These are phyloP conservation scores for Hemileia vastatrix DNA, from an alignment of 1,284 basidiomycete genomes.

Conservation along the genomic window DNA sequence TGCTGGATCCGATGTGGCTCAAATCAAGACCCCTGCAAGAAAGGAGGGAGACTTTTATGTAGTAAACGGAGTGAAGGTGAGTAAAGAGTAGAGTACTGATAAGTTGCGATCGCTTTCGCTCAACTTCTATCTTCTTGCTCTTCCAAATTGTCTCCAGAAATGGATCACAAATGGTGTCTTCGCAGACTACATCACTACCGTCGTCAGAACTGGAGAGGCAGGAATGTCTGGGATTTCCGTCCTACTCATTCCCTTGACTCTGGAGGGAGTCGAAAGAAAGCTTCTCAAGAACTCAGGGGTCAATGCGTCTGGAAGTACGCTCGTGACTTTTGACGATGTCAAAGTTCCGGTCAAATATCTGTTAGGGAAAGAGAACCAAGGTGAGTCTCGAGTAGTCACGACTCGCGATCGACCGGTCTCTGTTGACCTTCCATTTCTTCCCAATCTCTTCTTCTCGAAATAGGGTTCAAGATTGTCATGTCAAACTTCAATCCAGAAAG, in stretches of 20 bases:
- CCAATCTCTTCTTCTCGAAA: not conserved
- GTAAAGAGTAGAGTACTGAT: not conserved
- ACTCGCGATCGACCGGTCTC: not conserved
- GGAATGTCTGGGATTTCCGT: slow-evolving; percentile 16
- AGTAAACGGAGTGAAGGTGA: not conserved
- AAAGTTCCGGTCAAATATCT: slow-evolving; percentile 14
- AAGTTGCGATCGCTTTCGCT: not conserved
- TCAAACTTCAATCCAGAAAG: slow-evolving; percentile 23
- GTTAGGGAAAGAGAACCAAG: slow-evolving; percentile 16
- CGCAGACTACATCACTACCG: slow-evolving; percentile 31
- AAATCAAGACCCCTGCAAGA: slow-evolving; percentile 16
- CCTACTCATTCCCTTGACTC: slow-evolving; percentile 5
- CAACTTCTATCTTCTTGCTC: not conserved
- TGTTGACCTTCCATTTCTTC: not conserved
- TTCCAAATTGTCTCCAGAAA: slow-evolving; percentile 22
- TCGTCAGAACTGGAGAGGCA: slow-evolving; percentile 27
- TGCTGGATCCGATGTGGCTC: slow-evolving; percentile 16
- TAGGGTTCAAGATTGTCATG: slow-evolving; percentile 20
- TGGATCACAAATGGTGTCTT: slow-evolving; percentile 32
- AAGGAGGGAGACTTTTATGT: slow-evolving; percentile 1
- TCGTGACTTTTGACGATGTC: not conserved
- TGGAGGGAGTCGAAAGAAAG: slow-evolving; percentile 16
- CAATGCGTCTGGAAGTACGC: not conserved
- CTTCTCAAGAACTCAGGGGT: slow-evolving; percentile 14
- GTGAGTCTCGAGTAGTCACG: not conserved